These are phyloP conservation scores for Geranium rotundifolium DNA, from an alignment of 345 rosid species.

Conservation along the genomic window DNA sequence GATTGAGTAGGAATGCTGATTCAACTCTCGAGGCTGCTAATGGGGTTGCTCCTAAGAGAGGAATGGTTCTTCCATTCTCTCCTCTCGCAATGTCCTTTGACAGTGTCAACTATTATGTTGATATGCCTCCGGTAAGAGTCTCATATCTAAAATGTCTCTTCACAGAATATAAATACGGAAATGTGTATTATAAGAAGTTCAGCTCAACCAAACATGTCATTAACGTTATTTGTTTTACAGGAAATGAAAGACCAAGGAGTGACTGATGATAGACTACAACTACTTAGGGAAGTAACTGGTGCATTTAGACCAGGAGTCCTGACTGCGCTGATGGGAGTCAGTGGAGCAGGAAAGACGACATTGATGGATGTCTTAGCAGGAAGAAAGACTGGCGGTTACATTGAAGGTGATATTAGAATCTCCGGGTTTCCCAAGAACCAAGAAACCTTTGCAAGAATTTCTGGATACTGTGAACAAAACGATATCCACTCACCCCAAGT, in stretches of 20 bases:
- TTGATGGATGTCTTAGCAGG: constrained; percentile 32
- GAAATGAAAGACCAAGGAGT: constrained; percentile 27
- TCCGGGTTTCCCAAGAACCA: constrained; percentile 28
- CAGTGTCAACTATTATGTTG: constrained; percentile 28
- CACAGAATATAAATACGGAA: no score
- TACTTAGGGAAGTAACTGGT: constrained; percentile 19
- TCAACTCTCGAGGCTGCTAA: constrained; percentile 13
- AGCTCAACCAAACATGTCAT: no score
- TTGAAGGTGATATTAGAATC: constrained; percentile 23
- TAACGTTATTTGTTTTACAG: constrained; percentile 1
- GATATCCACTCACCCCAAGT: constrained; percentile 5
- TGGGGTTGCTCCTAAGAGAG: constrained; percentile 32
- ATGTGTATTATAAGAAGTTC: no score
- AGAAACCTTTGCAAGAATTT: constrained; percentile 4
- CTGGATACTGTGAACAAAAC: constrained; percentile 4
- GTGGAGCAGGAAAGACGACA: constrained; percentile 32
- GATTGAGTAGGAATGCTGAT: constrained; percentile 19
- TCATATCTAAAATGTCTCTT: no score
- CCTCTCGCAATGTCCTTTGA: constrained; percentile 38
- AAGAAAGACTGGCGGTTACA: constrained; percentile 23
- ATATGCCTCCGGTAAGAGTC: constrained; percentile 32
- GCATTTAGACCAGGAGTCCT: constrained; percentile 28
- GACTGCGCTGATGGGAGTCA: constrained; percentile 26
- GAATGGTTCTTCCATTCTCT: constrained; percentile 39
- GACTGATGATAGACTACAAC: constrained; percentile 17